These are phyloP conservation scores for Raphanus hybrid DNA, from an alignment of 441 rosid genomes.

Conservation along the genomic window DNA sequence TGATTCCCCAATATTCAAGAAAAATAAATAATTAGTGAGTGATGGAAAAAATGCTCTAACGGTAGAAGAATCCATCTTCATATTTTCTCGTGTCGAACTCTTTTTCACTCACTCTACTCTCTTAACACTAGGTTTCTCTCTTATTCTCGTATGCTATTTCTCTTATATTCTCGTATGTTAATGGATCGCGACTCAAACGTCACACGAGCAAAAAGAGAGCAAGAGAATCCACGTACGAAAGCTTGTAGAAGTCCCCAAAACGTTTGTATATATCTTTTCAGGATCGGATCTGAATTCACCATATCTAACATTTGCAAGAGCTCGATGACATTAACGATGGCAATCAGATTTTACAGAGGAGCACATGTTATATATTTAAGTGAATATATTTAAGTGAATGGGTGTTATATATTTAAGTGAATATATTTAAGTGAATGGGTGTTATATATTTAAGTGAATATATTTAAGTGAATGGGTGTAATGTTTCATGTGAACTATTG, in stretches of 20 bases:
- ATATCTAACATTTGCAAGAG: background rate
- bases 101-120: background rate
- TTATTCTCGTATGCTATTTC: background rate
- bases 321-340: background rate
- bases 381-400: too few relatives aligned
- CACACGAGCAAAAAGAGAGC: background rate
- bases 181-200: background rate
- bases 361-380: background rate
- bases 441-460: too few relatives aligned
- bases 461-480: too few relatives aligned
- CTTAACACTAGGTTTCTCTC: background rate
- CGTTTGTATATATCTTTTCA: background rate
- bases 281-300: background rate
- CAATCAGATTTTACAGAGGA: background rate
- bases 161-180: background rate
- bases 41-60: background rate
- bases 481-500: too few relatives aligned
- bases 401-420: too few relatives aligned
- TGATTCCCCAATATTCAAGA: background rate
- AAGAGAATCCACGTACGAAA: background rate
- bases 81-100: background rate
- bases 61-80: background rate
- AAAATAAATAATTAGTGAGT: background rate
- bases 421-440: too few relatives aligned
- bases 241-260: background rate